phyloP scores from a whole-genome alignment of 768 basidiomycete genomes.

The Termitomyces eurrhizus region DNA sequence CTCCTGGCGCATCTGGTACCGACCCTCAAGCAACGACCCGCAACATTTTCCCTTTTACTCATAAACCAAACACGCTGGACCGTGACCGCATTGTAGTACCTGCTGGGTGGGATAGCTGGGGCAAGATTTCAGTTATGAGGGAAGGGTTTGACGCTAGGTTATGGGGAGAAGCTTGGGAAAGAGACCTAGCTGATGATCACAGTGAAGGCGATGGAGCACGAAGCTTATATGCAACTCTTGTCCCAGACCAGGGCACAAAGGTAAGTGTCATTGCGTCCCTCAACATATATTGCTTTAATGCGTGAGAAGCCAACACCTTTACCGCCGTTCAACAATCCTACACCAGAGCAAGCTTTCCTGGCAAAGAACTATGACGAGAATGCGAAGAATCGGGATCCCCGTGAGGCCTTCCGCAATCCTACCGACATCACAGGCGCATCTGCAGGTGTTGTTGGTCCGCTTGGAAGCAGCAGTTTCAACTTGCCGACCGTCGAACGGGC shows the following conservation, averaged over 20 bases:
- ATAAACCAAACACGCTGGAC: conserved; percentile 89
- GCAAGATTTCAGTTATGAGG: conserved; percentile 85
- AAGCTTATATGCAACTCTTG: conserved; percentile 64
- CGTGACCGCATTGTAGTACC: conserved; percentile 91
- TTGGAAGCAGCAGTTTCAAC: conserved; percentile 82
- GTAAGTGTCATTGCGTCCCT: conserved; percentile 34
- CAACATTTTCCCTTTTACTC: conserved; percentile 82
- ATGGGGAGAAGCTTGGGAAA: conserved; percentile 80
- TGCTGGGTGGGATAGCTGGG: conserved; percentile 98
- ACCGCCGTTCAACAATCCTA: conserved; percentile 76
- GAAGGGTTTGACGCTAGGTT: conserved; percentile 86
- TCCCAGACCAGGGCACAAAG: conserved; percentile 73
- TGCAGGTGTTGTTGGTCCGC: conserved; percentile 88
- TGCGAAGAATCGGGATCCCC: conserved; percentile 86
- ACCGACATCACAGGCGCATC: conserved; percentile 51
- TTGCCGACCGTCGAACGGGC: conserved; percentile 88
- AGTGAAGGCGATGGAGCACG: conserved; percentile 56
- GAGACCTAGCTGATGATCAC: conserved; percentile 52
- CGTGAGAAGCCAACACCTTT: conserved; percentile 52
- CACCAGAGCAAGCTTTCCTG: conserved; percentile 88
- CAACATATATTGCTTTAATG: not conserved
- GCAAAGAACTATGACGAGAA: conserved; percentile 90
- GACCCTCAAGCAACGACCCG: conserved; percentile 65
- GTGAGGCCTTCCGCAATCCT: conserved; percentile 80
- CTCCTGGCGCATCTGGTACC: conserved; percentile 56